A percentile compares a stretch with the other conserved stretches of the same genome.
These are phyloP conservation scores for Leccinum subgranulosum DNA, from an alignment of 768 basidiomycete genomes.

Conservation along the genomic window DNA sequence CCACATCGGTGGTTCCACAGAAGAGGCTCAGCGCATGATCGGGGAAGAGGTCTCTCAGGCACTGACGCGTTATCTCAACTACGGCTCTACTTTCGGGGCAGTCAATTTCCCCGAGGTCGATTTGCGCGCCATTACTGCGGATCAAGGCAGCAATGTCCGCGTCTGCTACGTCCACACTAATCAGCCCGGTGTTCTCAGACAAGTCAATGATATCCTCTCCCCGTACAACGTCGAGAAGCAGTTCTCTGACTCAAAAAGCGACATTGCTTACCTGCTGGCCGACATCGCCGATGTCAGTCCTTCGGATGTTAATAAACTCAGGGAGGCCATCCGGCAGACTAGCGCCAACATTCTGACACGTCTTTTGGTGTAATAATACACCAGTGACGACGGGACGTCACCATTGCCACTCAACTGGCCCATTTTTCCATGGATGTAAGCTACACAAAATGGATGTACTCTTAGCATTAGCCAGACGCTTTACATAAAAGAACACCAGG, in stretches of 20 bases:
- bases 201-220: conserved; percentile 91
- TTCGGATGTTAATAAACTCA: conserved; percentile 72
- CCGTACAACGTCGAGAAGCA: conserved; percentile 99
- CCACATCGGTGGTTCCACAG: conserved; percentile 98
- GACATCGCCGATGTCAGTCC: conserved; percentile 92
- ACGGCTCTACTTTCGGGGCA: conserved; percentile 85
- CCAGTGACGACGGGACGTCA: not conserved
- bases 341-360: conserved; percentile 88
- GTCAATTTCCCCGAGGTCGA: conserved; percentile 99
- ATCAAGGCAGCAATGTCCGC: conserved; percentile 78
- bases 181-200: conserved; percentile 89
- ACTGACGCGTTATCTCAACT: conserved; percentile 85
- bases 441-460: conserved; percentile 7
- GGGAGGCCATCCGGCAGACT: conserved; percentile 73
- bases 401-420: conserved; percentile 52
- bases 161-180: conserved; percentile 96
- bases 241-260: conserved; percentile 95
- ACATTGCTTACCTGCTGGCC: conserved; percentile 93
- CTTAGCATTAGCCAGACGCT: not conserved
- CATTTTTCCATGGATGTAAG: conserved; percentile 16
- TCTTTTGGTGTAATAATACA: conserved; percentile 56
- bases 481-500: not conserved
- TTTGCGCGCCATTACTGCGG: conserved; percentile 84
- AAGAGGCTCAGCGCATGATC: conserved; percentile 97
- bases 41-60: conserved; percentile 91